Conservation (phyloP, 2,329 filamentous ascomycete genomes). For the Zasmidium cellare region DNA sequence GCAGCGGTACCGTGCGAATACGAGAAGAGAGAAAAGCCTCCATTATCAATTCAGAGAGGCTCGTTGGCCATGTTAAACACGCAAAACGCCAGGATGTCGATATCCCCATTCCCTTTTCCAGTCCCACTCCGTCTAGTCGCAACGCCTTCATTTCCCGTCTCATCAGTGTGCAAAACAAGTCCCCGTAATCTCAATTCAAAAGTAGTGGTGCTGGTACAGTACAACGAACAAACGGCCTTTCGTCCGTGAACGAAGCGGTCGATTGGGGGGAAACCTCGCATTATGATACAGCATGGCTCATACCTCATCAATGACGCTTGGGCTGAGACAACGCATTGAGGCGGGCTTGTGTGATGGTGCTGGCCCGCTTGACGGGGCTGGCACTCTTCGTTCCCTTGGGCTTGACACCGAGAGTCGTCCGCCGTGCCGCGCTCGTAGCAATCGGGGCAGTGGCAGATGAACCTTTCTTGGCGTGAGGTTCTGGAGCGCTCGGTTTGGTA, state of each 20-base stretch:
- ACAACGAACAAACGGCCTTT: neutral
- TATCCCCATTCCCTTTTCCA: no score
- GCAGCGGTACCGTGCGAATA: no score
- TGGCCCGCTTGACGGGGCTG: slow-evolving; percentile 24
- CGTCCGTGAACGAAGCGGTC: neutral
- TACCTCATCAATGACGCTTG: slow-evolving; percentile 22
- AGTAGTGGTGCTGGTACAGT: no score
- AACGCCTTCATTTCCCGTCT: no score
- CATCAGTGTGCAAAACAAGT: no score
- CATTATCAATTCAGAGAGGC: no score
- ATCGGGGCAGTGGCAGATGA: slow-evolving; percentile 10
- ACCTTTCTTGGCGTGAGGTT: slow-evolving; percentile 2
- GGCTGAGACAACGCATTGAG: slow-evolving; percentile 34
- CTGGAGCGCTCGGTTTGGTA: slow-evolving; percentile 17
- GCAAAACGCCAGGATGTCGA: no score
- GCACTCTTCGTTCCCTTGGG: slow-evolving; percentile 29
- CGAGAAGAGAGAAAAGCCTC: no score
- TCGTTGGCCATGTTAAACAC: no score
- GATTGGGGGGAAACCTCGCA: neutral
- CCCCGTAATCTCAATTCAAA: no score
- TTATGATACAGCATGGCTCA: neutral
- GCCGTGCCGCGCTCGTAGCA: slow-evolving; percentile 19
- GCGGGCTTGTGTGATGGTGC: slow-evolving; percentile 31
- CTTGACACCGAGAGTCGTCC: slow-evolving; percentile 35
- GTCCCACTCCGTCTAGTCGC: no score